Evolutionary conservation across 2,329 filamentous ascomycete species (phyloP).

Genomic region (Aspergillus fructus): DNA sequence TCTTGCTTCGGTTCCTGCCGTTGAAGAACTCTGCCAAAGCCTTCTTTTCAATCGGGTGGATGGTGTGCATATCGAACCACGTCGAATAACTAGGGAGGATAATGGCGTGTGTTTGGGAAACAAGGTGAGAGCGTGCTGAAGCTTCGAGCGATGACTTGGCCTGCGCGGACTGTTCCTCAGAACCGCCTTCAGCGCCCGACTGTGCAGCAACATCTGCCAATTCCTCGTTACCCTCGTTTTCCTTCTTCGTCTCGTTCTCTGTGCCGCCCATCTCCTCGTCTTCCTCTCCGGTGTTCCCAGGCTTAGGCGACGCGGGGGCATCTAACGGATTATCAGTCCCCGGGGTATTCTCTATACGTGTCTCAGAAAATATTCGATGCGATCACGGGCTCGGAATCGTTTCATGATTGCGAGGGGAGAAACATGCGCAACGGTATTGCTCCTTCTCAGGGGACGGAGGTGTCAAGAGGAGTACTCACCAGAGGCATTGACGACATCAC

Average conservation of each 20-base stretch:
- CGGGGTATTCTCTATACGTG: conserved; percentile 26
- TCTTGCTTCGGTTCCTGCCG: conserved; percentile 96
- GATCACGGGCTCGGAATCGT: conserved; percentile 31
- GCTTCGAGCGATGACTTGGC: conserved; percentile 80
- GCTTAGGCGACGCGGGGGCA: conserved; percentile 63
- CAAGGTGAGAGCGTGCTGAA: conserved; percentile 85
- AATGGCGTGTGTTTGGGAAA: conserved; percentile 91
- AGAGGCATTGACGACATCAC: conserved; percentile 30
- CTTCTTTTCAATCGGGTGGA: conserved; percentile 90
- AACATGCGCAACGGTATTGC: background rate
- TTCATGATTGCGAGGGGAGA: conserved; percentile 19
- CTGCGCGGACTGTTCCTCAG: conserved; percentile 59
- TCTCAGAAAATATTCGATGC: conserved; percentile 31
- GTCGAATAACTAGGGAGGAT: conserved; percentile 96
- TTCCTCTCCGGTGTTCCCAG: conserved; percentile 61
- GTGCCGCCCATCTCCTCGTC: conserved; percentile 81
- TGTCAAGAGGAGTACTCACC: conserved; percentile 26
- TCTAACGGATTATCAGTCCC: conserved; percentile 67
- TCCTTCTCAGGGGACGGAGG: conserved; percentile 13
- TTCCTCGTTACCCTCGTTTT: conserved; percentile 46
- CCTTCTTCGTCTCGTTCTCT: conserved; percentile 44
- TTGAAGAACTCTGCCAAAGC: conserved; percentile 98
- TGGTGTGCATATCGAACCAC: conserved; percentile 97
- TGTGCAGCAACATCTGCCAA: conserved; percentile 46
- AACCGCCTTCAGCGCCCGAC: conserved; percentile 49